Evolutionary conservation across 2,329 filamentous ascomycete species (phyloP), one percentile per base, ranked within the genome.

Genomic region (Chrysosporium keratinophilum): DNA sequence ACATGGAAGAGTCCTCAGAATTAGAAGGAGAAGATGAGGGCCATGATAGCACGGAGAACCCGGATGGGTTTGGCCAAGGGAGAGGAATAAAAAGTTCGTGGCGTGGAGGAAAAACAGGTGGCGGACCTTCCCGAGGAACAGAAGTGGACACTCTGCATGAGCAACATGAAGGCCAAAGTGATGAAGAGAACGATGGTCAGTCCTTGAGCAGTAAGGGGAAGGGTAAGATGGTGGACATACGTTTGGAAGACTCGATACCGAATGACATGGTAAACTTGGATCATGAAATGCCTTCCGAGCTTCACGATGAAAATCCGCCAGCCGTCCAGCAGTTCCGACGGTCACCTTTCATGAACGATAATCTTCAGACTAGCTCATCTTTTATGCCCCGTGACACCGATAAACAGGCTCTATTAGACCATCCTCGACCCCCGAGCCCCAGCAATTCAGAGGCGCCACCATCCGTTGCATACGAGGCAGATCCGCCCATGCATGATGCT

Each of bases 1-100:
- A 87, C 61, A 73, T 96, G 48, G 87, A 86, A 37, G 89, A 95
- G 60, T 95, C 89, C 58, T 84, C 85, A 1, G 90, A 94, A 61
- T 81, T 85, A 1, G 89, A 93, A 49, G 82, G 85, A 41, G 84
- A 85, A 50, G 78, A 72, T n/a, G 81, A 56, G 19, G 52, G 48
- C 17, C 40, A 48, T 17, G 50, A 58, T 48, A 56, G 80, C 65
- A 73, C 77, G 62, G 73, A 71, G 44, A 79, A 82, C 31, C 75
- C 76, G n/a, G 73, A 66, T 41, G 68, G 65, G 1, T 71, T 71
- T 54, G 67, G 71, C 5, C 67, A 73, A 58, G 69, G 70, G 20
- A 69, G 74, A 58, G 78, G 78, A 0, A 79, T 80, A 42, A 74
- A 73, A 63, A 80, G 78, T 65, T 80, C 78, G 19, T 81, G 78